phyloP scores from a whole-genome alignment of 2,329 filamentous ascomycete genomes.

The Colletotrichum sp. region DNA sequence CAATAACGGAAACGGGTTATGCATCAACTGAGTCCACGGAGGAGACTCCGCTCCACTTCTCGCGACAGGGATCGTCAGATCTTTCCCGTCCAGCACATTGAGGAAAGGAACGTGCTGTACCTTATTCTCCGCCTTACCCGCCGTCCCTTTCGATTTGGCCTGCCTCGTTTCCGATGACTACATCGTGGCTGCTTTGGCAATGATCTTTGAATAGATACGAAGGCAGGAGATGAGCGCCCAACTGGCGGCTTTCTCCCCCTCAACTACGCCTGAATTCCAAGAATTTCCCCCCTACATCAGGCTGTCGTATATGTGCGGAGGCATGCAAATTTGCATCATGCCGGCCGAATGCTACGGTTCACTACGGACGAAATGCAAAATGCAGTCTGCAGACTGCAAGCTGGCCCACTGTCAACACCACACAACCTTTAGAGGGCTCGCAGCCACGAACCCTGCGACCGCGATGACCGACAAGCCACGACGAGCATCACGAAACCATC shows the following conservation, averaged over 20 bases:
- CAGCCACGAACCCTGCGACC: background rate
- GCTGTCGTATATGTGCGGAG: background rate
- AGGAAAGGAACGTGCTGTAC: background rate
- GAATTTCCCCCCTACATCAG: background rate
- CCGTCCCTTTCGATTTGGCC: background rate
- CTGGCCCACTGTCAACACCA: slow-evolving; percentile 10
- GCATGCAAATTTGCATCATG: background rate
- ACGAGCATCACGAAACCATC: background rate
- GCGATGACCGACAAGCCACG: background rate
- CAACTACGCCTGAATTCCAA: background rate
- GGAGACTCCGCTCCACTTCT: background rate
- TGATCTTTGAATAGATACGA: background rate
- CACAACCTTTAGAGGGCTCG: slow-evolving; percentile 3
- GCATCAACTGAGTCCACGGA: background rate
- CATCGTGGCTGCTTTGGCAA: background rate
- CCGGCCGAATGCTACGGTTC: background rate
- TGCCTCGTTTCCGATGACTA: background rate
- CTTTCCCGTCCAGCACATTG: background rate
- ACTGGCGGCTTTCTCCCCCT: background rate
- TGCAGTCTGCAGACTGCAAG: background rate
- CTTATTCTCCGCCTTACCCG: background rate
- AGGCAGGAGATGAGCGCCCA: background rate
- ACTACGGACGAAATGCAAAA: slow-evolving; percentile 20
- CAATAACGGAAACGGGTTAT: background rate
- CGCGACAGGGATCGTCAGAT: background rate